Conservation (phyloP, 1,139 yeast genomes). For the Sugiyamaella novakii region DNA sequence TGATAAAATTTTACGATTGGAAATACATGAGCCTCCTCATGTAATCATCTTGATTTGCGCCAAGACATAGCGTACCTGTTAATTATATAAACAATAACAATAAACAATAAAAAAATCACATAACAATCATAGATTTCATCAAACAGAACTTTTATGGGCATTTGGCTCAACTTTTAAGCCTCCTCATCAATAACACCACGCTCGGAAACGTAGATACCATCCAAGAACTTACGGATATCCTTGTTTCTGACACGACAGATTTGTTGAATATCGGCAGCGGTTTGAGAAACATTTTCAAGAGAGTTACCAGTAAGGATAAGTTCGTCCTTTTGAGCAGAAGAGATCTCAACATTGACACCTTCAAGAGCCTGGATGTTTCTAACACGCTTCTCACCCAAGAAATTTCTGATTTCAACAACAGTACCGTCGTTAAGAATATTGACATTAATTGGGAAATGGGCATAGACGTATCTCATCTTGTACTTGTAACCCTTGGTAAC, state of each 20-base stretch:
- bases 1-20: neutral
- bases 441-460: slow-evolving; percentile 99
- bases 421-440: slow-evolving; percentile 79
- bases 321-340: slow-evolving; percentile 91
- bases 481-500: slow-evolving; percentile 99
- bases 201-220: slow-evolving; percentile 99
- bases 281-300: slow-evolving; percentile 95
- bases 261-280: slow-evolving; percentile 98
- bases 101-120: slow-evolving; percentile 8
- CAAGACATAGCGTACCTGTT: slow-evolving; percentile 31
- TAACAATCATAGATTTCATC: slow-evolving; percentile 1
- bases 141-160: slow-evolving; percentile 8
- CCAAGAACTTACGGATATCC: slow-evolving; percentile 99
- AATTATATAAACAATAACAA: slow-evolving; percentile 17
- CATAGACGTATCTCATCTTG: slow-evolving; percentile 99
- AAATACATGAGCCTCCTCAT: slow-evolving; percentile 23
- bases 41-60: slow-evolving; percentile 30
- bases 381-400: slow-evolving; percentile 97
- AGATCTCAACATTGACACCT: slow-evolving; percentile 89
- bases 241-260: slow-evolving; percentile 99
- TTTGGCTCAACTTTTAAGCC: slow-evolving; percentile 40
- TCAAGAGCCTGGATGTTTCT: slow-evolving; percentile 82
- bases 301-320: slow-evolving; percentile 93
- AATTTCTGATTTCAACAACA: slow-evolving; percentile 95
- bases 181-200: slow-evolving; percentile 83